Evolutionary conservation across 768 basidiomycete species (phyloP).

Genomic region (Tulasnella sp.): DNA sequence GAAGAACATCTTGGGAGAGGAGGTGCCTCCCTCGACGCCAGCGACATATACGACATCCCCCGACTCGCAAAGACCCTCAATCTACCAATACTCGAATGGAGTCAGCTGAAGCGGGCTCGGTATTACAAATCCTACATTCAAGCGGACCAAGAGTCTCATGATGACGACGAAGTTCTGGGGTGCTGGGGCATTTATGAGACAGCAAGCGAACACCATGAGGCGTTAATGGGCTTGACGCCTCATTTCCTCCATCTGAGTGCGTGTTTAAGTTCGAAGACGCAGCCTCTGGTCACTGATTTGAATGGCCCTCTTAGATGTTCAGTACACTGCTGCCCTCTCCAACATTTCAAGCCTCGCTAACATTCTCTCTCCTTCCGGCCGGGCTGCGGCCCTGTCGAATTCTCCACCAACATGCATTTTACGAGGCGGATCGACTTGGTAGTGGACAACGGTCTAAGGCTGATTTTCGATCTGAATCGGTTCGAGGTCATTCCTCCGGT

Average conservation of each 20-base stretch:
- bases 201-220: not conserved
- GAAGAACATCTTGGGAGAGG: not conserved
- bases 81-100: slow-evolving; percentile 13
- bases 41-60: slow-evolving; percentile 12
- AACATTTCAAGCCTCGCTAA: not conserved
- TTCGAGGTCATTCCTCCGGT: not conserved
- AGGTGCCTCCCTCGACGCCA: not conserved
- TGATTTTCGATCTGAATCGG: not conserved
- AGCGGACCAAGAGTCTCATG: not conserved
- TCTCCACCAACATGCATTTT: not conserved
- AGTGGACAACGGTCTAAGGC: not conserved
- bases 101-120: not conserved
- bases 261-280: not conserved
- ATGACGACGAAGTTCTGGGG: not conserved
- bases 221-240: not conserved
- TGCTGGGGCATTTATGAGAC: not conserved
- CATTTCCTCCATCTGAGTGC: not conserved
- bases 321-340: not conserved
- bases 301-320: not conserved
- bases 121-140: not conserved
- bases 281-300: not conserved
- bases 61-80: not conserved
- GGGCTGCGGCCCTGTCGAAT: no score
- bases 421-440: not conserved
- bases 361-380: not conserved